phyloP scores from a whole-genome alignment of 371 early-diverging fungal genomes.

The Syncephalis plumigaleata region DNA sequence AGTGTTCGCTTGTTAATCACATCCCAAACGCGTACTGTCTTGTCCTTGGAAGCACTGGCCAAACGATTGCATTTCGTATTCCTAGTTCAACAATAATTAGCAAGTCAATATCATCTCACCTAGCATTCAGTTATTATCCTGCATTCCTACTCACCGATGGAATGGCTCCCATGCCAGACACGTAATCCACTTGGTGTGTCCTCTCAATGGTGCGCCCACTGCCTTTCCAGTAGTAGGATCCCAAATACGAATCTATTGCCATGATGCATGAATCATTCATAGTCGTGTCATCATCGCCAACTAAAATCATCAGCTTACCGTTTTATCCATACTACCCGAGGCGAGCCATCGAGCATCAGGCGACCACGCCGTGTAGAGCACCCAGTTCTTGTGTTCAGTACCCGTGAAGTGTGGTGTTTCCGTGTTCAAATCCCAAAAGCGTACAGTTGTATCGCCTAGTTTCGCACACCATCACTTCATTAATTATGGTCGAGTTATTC shows the following conservation, averaged over 20 bases:
- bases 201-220: slow-evolving; percentile 61
- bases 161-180: slow-evolving; percentile 84
- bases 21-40: slow-evolving; percentile 94
- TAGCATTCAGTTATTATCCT: too few species aligned
- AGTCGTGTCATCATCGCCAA: too few species aligned
- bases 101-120: too few species aligned
- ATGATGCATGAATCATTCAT: background rate
- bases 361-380: slow-evolving; percentile 83
- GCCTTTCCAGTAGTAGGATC: slow-evolving; percentile 65
- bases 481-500: too few species aligned
- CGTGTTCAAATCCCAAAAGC: slow-evolving; percentile 93
- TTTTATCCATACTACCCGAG: slow-evolving; percentile 91
- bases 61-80: slow-evolving; percentile 60
- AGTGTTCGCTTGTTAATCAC: slow-evolving; percentile 49
- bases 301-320: slow-evolving; percentile 24
- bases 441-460: slow-evolving; percentile 76
- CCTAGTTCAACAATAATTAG: too few species aligned
- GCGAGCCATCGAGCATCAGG: slow-evolving; percentile 76
- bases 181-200: slow-evolving; percentile 82
- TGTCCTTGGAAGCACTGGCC: slow-evolving; percentile 89
- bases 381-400: slow-evolving; percentile 77
- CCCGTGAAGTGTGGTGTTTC: slow-evolving; percentile 54
- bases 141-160: slow-evolving; percentile 40
- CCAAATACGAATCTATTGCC: slow-evolving; percentile 64
- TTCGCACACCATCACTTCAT: background rate